Percentiles rank a stretch among this genome's conserved stretches.
These are phyloP conservation scores for Daldinia decipiens DNA, from an alignment of 495 filamentous ascomycete species.

Conservation along the genomic window DNA sequence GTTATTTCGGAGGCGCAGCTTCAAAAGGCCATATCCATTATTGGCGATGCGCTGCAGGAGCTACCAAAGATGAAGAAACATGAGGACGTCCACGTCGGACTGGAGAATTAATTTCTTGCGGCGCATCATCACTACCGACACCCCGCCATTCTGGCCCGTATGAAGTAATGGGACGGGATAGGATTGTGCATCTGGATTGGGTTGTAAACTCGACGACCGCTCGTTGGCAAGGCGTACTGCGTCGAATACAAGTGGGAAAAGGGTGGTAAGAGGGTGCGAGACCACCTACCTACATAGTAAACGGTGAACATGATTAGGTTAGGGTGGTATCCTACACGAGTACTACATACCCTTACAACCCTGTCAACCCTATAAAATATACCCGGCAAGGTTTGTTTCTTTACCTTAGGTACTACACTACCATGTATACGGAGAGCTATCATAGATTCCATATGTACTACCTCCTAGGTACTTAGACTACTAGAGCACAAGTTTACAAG, in stretches of 20 bases:
- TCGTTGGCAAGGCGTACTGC: slow-evolving; percentile 40
- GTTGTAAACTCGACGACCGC: slow-evolving; percentile 17
- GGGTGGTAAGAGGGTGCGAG: slow-evolving; percentile 37
- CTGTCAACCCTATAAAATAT: slow-evolving; percentile 21
- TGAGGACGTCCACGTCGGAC: slow-evolving; percentile 43
- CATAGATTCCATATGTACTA: slow-evolving; percentile 33
- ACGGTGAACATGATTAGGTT: slow-evolving; percentile 10
- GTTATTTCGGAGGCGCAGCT: slow-evolving; percentile 90
- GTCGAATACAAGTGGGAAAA: slow-evolving; percentile 42
- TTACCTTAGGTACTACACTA: neutral
- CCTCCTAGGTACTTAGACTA: neutral
- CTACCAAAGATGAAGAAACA: slow-evolving; percentile 56
- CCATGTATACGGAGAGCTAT: slow-evolving; percentile 18
- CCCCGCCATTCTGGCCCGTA: slow-evolving; percentile 29
- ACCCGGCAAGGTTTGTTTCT: slow-evolving; percentile 25
- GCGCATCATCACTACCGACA: slow-evolving; percentile 26
- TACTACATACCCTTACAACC: slow-evolving; percentile 14
- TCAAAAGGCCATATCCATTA: slow-evolving; percentile 73
- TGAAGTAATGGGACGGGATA: slow-evolving; percentile 24
- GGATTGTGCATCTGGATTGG: slow-evolving; percentile 16
- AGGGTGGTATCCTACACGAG: slow-evolving; percentile 14
- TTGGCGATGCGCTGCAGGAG: slow-evolving; percentile 79
- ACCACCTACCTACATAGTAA: slow-evolving; percentile 35
- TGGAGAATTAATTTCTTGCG: slow-evolving; percentile 45
- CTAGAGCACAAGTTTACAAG: slow-evolving; percentile 19